phyloP scores from a whole-genome alignment of 192 early-diverging fungal species.

The Backusella psychrophila region DNA sequence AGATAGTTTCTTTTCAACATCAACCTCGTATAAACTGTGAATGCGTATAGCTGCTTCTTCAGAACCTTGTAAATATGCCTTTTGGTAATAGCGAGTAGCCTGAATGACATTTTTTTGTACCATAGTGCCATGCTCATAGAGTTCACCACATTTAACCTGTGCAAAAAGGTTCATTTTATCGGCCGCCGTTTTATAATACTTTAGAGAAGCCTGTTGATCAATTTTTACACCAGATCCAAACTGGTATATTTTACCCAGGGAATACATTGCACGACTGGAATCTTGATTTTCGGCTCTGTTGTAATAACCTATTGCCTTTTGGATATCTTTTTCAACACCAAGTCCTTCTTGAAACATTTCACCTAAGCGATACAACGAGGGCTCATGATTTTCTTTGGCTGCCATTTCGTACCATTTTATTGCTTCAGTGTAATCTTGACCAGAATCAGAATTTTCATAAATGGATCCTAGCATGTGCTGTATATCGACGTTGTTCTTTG shows the following conservation, averaged over 20 bases:
- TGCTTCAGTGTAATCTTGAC: not conserved
- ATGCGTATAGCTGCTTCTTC: not conserved
- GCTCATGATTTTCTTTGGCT: not conserved
- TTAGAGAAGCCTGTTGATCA: not conserved
- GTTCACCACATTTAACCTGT: not conserved
- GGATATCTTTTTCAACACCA: not conserved
- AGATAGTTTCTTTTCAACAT: not conserved
- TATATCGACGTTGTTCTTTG: not conserved
- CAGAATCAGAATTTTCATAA: not conserved
- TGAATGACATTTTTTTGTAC: not conserved
- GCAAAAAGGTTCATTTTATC: not conserved
- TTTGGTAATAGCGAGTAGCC: not conserved
- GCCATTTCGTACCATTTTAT: not conserved
- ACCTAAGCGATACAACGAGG: not conserved
- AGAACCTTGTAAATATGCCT: not conserved
- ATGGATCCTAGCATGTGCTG: not conserved
- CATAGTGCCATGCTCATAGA: not conserved
- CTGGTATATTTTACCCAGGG: not conserved
- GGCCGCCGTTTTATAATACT: not conserved
- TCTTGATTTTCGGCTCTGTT: not conserved
- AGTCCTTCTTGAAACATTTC: not conserved
- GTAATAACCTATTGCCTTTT: not conserved
- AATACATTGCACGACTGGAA: not conserved
- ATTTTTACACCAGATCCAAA: not conserved
- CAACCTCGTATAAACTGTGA: not conserved